These are phyloP conservation scores for Lentinula detonsa DNA, from an alignment of 768 basidiomycete species.

Conservation along the genomic window DNA sequence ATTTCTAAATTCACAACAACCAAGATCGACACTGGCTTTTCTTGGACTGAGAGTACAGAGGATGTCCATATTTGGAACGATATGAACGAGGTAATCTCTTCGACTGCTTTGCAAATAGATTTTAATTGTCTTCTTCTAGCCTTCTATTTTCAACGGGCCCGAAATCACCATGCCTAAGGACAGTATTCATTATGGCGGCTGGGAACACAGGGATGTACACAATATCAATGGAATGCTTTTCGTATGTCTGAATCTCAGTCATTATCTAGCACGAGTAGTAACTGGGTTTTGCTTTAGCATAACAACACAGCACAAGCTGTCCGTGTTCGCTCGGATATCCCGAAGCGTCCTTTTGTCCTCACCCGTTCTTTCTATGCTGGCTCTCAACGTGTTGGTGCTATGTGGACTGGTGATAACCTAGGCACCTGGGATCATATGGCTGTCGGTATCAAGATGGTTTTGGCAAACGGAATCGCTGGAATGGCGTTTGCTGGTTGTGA, in stretches of 20 bases:
- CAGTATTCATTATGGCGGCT: slow-evolving; percentile 82
- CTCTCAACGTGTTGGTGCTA: slow-evolving; percentile 91
- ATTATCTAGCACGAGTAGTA: background rate
- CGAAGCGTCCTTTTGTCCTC: slow-evolving; percentile 89
- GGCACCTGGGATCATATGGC: slow-evolving; percentile 98
- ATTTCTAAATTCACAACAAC: slow-evolving; percentile 69
- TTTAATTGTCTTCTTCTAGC: slow-evolving; percentile 38
- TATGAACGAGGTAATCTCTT: slow-evolving; percentile 83
- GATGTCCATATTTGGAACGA: slow-evolving; percentile 97
- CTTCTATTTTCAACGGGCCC: slow-evolving; percentile 97
- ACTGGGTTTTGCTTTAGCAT: slow-evolving; percentile 41
- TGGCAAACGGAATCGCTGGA: slow-evolving; percentile 83
- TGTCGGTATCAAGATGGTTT: slow-evolving; percentile 88
- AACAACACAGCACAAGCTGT: slow-evolving; percentile 83
- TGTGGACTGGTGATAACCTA: slow-evolving; percentile 99
- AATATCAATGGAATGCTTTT: slow-evolving; percentile 97
- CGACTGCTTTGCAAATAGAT: background rate
- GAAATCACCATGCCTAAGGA: slow-evolving; percentile 76
- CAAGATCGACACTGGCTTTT: slow-evolving; percentile 50
- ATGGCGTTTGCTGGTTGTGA: slow-evolving; percentile 89
- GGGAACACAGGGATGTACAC: slow-evolving; percentile 98
- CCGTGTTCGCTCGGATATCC: slow-evolving; percentile 62
- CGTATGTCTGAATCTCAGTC: slow-evolving; percentile 32
- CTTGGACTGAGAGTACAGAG: slow-evolving; percentile 76
- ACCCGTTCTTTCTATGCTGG: slow-evolving; percentile 95